These are phyloP conservation scores for Priceomyces haplophilus DNA, from an alignment of 805 yeast genomes.

Conservation along the genomic window DNA sequence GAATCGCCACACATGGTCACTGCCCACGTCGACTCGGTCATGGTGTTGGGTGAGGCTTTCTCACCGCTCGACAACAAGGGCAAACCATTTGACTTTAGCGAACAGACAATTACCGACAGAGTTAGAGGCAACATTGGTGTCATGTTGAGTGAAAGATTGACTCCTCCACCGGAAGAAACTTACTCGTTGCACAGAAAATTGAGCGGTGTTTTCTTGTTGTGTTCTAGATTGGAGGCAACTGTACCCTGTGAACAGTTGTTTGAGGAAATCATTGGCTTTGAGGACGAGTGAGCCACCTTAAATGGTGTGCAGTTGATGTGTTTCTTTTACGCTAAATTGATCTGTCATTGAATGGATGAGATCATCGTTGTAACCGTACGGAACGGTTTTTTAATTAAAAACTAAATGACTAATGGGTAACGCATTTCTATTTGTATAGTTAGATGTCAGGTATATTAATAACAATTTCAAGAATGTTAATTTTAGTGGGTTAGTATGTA, in stretches of 20 bases:
- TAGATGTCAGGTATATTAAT: not conserved
- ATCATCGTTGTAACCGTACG: not conserved
- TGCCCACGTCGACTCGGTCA: conserved; percentile 88
- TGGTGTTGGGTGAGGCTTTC: conserved; percentile 93
- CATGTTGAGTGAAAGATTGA: conserved; percentile 86
- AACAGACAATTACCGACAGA: conserved; percentile 91
- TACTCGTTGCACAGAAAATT: conserved; percentile 94
- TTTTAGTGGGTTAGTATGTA: not conserved
- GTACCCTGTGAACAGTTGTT: conserved; percentile 81
- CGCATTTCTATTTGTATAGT: not conserved
- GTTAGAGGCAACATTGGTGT: conserved; percentile 83
- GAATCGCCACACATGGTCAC: conserved; percentile 85
- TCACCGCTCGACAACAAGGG: conserved; percentile 49
- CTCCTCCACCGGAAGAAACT: conserved; percentile 98
- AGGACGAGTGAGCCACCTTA: conserved; percentile 6
- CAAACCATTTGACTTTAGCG: conserved; percentile 61
- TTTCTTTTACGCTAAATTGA: too few relatives aligned
- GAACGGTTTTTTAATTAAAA: not conserved
- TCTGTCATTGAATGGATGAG: too few relatives aligned
- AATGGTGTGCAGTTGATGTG: too few relatives aligned
- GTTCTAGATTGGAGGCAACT: conserved; percentile 78
- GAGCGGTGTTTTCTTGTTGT: conserved; percentile 87
- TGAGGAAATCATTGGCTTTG: conserved; percentile 65
- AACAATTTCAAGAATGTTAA: not conserved
- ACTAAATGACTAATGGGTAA: not conserved